Evolutionary conservation across 2,329 filamentous ascomycete species (phyloP).

Genomic region (Exophiala phaeomuriformis): DNA sequence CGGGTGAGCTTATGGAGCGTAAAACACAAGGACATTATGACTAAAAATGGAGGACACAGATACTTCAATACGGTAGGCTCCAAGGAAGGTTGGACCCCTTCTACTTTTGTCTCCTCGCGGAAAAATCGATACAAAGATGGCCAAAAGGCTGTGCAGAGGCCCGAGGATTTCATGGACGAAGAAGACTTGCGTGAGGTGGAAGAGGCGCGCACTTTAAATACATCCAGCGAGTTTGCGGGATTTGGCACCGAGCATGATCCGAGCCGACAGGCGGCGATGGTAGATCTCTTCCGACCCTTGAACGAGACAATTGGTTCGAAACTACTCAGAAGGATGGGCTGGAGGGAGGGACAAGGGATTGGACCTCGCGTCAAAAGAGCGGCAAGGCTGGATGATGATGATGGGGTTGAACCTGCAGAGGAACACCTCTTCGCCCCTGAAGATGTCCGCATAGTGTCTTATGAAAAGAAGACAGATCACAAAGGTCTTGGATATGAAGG

Average conservation of each 20-base stretch:
- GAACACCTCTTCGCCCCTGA: constrained; percentile 79
- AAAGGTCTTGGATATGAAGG: constrained; percentile 43
- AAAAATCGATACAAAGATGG: constrained; percentile 65
- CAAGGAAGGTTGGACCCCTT: constrained; percentile 94
- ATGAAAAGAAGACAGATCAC: constrained; percentile 39
- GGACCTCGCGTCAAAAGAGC: constrained; percentile 74
- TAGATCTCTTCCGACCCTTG: constrained; percentile 63
- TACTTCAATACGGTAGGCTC: constrained; percentile 98
- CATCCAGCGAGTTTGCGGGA: constrained; percentile 64
- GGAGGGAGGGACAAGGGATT: constrained; percentile 88
- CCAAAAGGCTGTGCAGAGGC: constrained; percentile 50
- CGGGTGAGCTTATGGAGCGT: constrained; percentile 56
- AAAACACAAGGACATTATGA: constrained; percentile 29
- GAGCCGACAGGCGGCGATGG: constrained; percentile 49
- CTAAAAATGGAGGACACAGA: constrained; percentile 43
- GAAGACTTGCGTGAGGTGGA: constrained; percentile 85
- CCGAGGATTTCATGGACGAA: constrained; percentile 96
- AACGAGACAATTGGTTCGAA: constrained; percentile 84
- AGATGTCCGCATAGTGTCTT: constrained; percentile 58
- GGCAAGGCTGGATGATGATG: constrained; percentile 53
- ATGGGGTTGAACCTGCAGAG: constrained; percentile 35
- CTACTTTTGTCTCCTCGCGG: constrained; percentile 85
- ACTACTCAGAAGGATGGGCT: constrained; percentile 85
- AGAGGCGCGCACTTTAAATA: constrained; percentile 68
- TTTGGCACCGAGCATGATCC: constrained; percentile 60